phyloP scores from a whole-genome alignment of 768 basidiomycete species.

The Gyrodon lividus region DNA sequence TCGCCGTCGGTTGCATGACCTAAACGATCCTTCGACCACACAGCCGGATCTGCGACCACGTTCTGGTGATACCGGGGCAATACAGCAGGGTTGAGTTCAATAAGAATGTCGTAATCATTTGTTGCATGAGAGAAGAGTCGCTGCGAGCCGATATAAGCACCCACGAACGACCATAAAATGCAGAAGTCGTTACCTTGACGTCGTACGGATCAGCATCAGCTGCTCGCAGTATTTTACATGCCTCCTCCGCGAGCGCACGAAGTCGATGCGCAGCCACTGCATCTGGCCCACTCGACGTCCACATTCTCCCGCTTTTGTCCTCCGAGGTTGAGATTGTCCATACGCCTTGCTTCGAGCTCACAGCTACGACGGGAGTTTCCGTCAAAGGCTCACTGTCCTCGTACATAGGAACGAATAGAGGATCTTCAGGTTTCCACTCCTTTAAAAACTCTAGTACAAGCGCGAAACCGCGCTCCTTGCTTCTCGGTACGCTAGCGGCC shows the following conservation, averaged over 20 bases:
- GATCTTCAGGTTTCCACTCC: conserved; percentile 82
- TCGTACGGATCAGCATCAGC: conserved; percentile 50
- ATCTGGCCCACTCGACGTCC: conserved; percentile 71
- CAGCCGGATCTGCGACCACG: conserved; percentile 47
- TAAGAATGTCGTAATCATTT: conserved; percentile 80
- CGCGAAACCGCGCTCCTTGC: conserved; percentile 81
- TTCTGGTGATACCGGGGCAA: conserved; percentile 78
- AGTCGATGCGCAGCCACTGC: conserved; percentile 73
- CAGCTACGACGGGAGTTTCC: conserved; percentile 24
- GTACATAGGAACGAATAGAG: conserved; percentile 75
- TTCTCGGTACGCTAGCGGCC: conserved; percentile 55
- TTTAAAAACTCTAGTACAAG: conserved; percentile 68
- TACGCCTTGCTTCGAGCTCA: conserved; percentile 44
- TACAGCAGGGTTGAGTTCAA: conserved; percentile 64
- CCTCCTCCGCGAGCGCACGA: conserved; percentile 70
- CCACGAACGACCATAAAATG: neutral
- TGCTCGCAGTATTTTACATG: conserved; percentile 56
- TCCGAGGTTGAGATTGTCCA: conserved; percentile 82
- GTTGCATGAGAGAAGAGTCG: conserved; percentile 83
- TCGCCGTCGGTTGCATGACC: conserved; percentile 31
- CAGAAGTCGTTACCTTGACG: conserved; percentile 51
- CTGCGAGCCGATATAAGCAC: conserved; percentile 38
- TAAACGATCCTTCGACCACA: conserved; percentile 42
- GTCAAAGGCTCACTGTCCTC: conserved; percentile 14
- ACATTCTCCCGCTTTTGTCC: conserved; percentile 71